Evolutionary conservation across 352 stramenopile genomes (phyloP), one percentile per base, ranked within the genome.

Genomic region (Phytophthora fragariaefolia): DNA sequence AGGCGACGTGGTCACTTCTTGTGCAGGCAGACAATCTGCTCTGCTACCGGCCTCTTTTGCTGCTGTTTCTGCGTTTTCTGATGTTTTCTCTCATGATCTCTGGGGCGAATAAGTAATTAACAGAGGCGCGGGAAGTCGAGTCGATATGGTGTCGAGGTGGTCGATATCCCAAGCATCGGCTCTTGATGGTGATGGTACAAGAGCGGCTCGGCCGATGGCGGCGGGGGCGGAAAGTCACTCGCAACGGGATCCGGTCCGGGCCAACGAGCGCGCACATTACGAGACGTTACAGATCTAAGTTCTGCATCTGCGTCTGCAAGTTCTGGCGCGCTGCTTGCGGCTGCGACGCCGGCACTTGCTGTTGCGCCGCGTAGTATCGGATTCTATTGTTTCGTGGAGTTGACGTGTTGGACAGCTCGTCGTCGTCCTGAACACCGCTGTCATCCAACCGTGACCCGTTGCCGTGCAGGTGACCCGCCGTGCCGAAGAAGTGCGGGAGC

Each of bases 401-500:
- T 34, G 82, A 85, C 56, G 77, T 63, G 55, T 63, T 80, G 18
- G 76, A 76, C 23, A 79, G 43, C 34, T 90, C 84, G 48, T 91
- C 84, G 23, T 91, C 84, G 12, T 91, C 84, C 63, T 84, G 75
- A 17, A 68, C 62, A 10, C 66, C 57, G 32, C 75, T 85, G 61
- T 83, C 81, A 51, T 93, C 84, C 13, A 87, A 65, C n/a, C 82
- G 76, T 20, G 72, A 76, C 57, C 73, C 83, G 66, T 59, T 83
- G 9, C 28, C 70, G 49, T 87, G 78, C 26, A 85, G 66, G 55
- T 91, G 80, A 49, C 63, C 77, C 28, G 71, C 66, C 38, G 79
- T 76, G 27, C 83, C 79, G 52, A 96, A 96, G 59, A 96, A 93
- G 60, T 93, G 87, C 50, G 87, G 85, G 58, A 96, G 58, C 1